These are phyloP conservation scores for Aspergillus affinis DNA, from an alignment of 495 filamentous ascomycete genomes.

Conservation along the genomic window DNA sequence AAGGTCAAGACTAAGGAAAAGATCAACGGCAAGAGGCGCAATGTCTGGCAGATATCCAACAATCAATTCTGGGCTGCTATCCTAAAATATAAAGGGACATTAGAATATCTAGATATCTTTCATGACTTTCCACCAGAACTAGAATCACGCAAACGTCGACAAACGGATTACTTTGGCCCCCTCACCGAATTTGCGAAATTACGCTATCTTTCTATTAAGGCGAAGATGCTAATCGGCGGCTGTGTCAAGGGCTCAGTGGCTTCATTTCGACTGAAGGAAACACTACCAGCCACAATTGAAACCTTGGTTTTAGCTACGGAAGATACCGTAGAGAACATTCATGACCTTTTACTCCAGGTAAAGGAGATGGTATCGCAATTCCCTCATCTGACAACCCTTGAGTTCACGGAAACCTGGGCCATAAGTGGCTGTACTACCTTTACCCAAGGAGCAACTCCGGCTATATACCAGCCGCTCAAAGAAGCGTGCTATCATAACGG, in stretches of 20 bases:
- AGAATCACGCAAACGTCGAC: neutral
- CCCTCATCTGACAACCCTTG: neutral
- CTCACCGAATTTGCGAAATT: neutral
- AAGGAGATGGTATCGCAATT: neutral
- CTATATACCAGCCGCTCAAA: neutral
- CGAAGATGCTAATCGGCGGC: conserved; percentile 2
- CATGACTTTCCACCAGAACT: neutral
- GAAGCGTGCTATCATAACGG: neutral
- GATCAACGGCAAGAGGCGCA: neutral
- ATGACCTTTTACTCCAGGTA: neutral
- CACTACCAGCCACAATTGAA: conserved; percentile 1
- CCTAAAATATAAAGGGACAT: neutral
- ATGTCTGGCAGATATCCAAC: neutral
- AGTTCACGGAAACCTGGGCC: neutral
- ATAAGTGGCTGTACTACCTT: neutral
- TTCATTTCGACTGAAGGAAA: conserved; percentile 1
- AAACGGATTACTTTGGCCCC: neutral
- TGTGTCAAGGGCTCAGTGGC: neutral
- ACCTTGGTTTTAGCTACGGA: neutral
- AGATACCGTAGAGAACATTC: too few species aligned
- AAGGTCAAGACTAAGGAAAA: neutral
- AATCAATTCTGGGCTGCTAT: neutral
- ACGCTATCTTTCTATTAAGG: conserved; percentile 5
- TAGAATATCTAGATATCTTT: neutral
- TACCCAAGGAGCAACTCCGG: neutral